These are phyloP conservation scores for Carex scoparia DNA, from an alignment of 176 grass and related monocot species.

Conservation along the genomic window DNA sequence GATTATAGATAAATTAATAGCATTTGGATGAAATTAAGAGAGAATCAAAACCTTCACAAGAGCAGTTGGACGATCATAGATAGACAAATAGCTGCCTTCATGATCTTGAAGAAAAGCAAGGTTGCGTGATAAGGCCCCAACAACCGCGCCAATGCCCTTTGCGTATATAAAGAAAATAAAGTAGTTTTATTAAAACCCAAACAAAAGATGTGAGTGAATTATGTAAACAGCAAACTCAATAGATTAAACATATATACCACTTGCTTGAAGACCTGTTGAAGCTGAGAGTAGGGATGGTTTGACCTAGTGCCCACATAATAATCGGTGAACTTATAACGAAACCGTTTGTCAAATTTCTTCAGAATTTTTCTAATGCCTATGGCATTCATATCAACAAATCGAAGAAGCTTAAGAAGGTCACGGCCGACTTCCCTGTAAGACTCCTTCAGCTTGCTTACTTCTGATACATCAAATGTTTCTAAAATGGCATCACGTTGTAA, in stretches of 20 bases:
- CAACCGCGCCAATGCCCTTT: constrained; percentile 89
- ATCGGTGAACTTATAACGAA: constrained; percentile 72
- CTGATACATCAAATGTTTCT: constrained; percentile 35
- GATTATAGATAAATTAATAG: not conserved
- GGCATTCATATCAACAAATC: constrained; percentile 87
- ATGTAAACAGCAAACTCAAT: not conserved
- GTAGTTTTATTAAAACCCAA: constrained; percentile 6
- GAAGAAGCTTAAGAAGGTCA: constrained; percentile 81
- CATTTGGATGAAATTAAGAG: constrained; percentile 20
- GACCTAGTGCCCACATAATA: constrained; percentile 87
- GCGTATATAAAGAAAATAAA: constrained; percentile 3
- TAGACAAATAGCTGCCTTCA: constrained; percentile 61
- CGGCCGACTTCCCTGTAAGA: constrained; percentile 53
- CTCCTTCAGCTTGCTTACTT: constrained; percentile 53
- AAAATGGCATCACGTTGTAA: constrained; percentile 32
- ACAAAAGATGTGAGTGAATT: not conserved
- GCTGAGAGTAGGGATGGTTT: constrained; percentile 87
- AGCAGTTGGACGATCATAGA: constrained; percentile 81
- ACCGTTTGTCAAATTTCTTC: constrained; percentile 93
- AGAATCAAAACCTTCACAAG: constrained; percentile 45
- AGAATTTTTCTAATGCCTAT: constrained; percentile 91
- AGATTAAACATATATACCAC: constrained; percentile 48
- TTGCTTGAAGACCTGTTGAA: constrained; percentile 93
- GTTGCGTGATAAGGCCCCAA: constrained; percentile 78
- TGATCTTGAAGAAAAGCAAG: constrained; percentile 73